These are phyloP conservation scores for Calonectria fujianensis DNA, from an alignment of 2,329 filamentous ascomycete genomes.

Conservation along the genomic window DNA sequence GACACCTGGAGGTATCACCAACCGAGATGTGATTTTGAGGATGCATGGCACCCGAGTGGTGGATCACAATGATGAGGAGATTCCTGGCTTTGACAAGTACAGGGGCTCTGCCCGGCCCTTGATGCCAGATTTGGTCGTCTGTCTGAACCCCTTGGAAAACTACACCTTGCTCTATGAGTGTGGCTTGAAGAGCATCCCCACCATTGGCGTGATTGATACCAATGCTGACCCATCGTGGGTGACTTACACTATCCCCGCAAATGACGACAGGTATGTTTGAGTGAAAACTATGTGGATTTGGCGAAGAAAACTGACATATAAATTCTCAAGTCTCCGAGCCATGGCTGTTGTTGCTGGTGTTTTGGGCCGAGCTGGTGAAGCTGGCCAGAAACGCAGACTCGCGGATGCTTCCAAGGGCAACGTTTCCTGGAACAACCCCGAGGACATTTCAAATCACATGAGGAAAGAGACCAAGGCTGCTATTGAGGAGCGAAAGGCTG, in stretches of 20 bases:
- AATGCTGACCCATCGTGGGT: conserved; percentile 94
- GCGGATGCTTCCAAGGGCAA: conserved; percentile 76
- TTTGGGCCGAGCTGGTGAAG: conserved; percentile 88
- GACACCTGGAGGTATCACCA: conserved; percentile 94
- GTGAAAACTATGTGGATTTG: not conserved
- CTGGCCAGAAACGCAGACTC: conserved; percentile 81
- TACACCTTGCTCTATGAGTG: conserved; percentile 94
- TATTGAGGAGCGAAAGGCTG: conserved; percentile 58
- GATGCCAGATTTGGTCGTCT: conserved; percentile 92
- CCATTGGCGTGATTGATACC: conserved; percentile 95
- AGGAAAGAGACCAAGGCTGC: conserved; percentile 56
- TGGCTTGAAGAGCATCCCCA: conserved; percentile 89
- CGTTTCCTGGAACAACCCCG: conserved; percentile 76
- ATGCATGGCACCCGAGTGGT: conserved; percentile 83
- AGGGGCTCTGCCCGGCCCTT: conserved; percentile 79
- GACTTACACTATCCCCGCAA: conserved; percentile 96
- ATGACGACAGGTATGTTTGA: conserved; percentile 87
- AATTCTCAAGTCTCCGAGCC: conserved; percentile 80
- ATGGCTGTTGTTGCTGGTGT: conserved; percentile 89
- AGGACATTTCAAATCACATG: conserved; percentile 65
- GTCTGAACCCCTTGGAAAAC: conserved; percentile 95
- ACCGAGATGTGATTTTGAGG: conserved; percentile 91
- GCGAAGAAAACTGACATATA: conserved; percentile 49
- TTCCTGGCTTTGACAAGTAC: conserved; percentile 79
- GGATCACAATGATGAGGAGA: conserved; percentile 80